phyloP scores from a whole-genome alignment of 805 yeast species.

The Yamadazyma endophytica region DNA sequence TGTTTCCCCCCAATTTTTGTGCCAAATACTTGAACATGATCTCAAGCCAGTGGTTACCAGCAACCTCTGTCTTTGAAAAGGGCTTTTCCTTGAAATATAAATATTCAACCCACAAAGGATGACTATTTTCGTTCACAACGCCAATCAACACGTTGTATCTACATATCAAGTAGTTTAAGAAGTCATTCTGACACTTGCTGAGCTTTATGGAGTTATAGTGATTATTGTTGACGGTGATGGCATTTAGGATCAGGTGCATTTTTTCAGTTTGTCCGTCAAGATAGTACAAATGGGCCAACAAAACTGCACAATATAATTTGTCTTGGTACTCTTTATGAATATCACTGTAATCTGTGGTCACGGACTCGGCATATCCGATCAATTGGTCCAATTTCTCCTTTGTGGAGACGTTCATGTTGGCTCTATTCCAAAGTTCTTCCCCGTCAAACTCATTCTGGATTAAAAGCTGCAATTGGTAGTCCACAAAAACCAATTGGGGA shows the following conservation, averaged over 20 bases:
- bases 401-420: slow-evolving; percentile 7
- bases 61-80: slow-evolving; percentile 26
- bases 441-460: slow-evolving; percentile 26
- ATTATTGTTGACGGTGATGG: slow-evolving; percentile 11
- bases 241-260: slow-evolving; percentile 14
- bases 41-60: slow-evolving; percentile 33
- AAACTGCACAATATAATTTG: slow-evolving; percentile 25
- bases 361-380: slow-evolving; percentile 20
- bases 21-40: slow-evolving; percentile 17
- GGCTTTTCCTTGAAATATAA: slow-evolving; percentile 17
- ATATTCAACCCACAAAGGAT: slow-evolving; percentile 26
- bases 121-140: slow-evolving; percentile 11
- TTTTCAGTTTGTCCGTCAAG: slow-evolving; percentile 20
- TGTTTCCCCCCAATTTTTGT: slow-evolving; percentile 13
- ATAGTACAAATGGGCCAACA: slow-evolving; percentile 32
- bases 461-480: slow-evolving; percentile 32
- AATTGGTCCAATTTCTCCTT: slow-evolving; percentile 21
- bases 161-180: slow-evolving; percentile 27
- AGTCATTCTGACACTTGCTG: slow-evolving; percentile 15
- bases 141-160: slow-evolving; percentile 32
- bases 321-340: slow-evolving; percentile 23
- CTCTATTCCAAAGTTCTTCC: slow-evolving; percentile 13
- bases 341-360: slow-evolving; percentile 22
- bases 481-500: slow-evolving; percentile 31
- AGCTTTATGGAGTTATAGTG: slow-evolving; percentile 9